Percentiles rank a stretch among this genome's conserved stretches.
These are phyloP conservation scores for Talaromyces sp. DNA, from an alignment of 2,329 filamentous ascomycete species.

Conservation along the genomic window DNA sequence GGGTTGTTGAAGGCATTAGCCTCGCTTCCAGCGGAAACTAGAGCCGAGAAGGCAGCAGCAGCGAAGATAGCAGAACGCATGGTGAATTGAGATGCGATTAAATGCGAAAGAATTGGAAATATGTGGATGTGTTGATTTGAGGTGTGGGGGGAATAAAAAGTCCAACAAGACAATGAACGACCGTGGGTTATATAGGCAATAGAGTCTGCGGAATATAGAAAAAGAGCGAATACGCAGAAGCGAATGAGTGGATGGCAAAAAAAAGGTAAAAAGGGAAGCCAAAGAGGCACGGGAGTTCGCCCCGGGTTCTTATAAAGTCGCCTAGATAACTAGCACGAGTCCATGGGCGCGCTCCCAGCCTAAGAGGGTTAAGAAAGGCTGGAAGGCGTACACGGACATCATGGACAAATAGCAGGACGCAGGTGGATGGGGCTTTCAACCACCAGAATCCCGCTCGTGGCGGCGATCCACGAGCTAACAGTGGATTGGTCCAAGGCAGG, in stretches of 20 bases:
- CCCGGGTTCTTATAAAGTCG: constrained; percentile 3
- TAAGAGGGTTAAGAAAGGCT: not conserved
- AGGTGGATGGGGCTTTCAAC: not conserved
- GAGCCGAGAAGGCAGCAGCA: constrained; percentile 49
- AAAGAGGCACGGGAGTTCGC: not conserved
- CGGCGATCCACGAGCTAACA: constrained; percentile 17
- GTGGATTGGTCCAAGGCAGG: constrained; percentile 1
- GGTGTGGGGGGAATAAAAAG: constrained; percentile 1
- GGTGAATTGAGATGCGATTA: constrained; percentile 25
- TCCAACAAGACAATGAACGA: too few relatives aligned
- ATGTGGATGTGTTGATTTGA: constrained; percentile 6
- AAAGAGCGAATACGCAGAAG: constrained; percentile 10
- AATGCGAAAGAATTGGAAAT: not conserved
- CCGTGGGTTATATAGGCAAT: not conserved
- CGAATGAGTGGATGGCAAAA: constrained; percentile 4
- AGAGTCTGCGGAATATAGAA: constrained; percentile 1
- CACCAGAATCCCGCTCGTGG: constrained; percentile 14
- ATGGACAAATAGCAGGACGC: not conserved
- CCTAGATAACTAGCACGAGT: not conserved
- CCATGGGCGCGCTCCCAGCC: not conserved
- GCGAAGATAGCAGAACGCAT: constrained; percentile 51
- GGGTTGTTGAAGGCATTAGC: constrained; percentile 55
- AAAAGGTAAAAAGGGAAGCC: not conserved
- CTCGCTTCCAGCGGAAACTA: constrained; percentile 44
- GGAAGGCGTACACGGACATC: not conserved